Percentiles rank a stretch among this genome's conserved stretches.
phyloP scores from a whole-genome alignment of 2,329 filamentous ascomycete species.

The Dryadomyces quercivorus region DNA sequence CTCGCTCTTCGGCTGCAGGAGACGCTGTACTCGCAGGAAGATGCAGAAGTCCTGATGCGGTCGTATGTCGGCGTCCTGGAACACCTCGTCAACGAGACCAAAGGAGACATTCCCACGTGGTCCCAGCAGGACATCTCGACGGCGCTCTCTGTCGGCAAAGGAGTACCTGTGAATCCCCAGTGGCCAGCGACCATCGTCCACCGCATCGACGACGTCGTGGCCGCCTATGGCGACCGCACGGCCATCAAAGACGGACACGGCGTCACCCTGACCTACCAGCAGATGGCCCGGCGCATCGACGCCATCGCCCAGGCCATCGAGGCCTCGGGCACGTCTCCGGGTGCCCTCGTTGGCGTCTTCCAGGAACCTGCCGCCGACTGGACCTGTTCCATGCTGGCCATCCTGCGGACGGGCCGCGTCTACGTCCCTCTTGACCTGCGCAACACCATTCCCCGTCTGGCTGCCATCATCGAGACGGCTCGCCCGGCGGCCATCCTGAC shows the following conservation, averaged over 20 bases:
- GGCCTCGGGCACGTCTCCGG: neutral
- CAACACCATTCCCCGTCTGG: constrained; percentile 30
- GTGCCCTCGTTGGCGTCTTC: neutral
- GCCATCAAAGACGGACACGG: neutral
- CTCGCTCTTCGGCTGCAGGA: constrained; percentile 19
- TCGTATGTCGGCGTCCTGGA: constrained; percentile 10
- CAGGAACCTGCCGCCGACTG: neutral
- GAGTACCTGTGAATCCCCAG: neutral
- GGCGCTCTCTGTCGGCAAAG: neutral
- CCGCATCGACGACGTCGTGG: neutral
- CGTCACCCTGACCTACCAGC: neutral
- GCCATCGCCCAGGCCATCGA: neutral
- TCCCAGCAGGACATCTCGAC: neutral
- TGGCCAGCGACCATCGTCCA: neutral
- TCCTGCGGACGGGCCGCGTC: constrained; percentile 44
- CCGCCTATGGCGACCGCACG: neutral
- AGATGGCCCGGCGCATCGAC: neutral
- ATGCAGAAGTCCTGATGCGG: constrained; percentile 14
- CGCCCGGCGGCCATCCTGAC: constrained; percentile 5
- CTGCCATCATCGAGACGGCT: neutral
- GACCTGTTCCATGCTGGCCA: constrained; percentile 33
- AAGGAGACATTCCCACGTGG: neutral
- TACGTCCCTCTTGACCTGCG: constrained; percentile 44
- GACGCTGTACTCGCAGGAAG: constrained; percentile 17
- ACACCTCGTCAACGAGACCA: neutral